Evolutionary conservation across 2,329 filamentous ascomycete species (phyloP), one percentile per base, ranked within the genome.

Genomic region (Epichloe aotearoae): DNA sequence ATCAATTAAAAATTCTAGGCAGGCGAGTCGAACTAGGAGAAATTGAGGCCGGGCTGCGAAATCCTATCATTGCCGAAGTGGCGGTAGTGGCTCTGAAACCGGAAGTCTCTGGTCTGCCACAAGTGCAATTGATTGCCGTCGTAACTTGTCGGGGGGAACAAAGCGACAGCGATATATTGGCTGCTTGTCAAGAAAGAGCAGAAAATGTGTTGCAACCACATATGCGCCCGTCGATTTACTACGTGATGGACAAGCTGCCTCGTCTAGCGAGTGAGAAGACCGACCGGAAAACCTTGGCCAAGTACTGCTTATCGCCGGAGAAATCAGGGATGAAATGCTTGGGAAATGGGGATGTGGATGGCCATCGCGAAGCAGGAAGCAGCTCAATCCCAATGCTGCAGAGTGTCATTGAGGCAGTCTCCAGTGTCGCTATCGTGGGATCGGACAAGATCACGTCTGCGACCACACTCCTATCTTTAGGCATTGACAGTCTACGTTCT

Each of bases 1-100:
- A 84, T 53, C 84, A 89, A 64, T 73, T 88, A 51, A 91, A 90
- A 62, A 73, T 91, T 14, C 75, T 84, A 36, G 86, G 86, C 0
- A 82, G 88, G 55, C 72, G 83, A 47, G 79, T 91, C 38, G 85
- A 90, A 60, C 73, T 90, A 11, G 79, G 79, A 1, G 86, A 90
- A 61, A 83, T 93, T 50, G 82, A 51, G 43, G 38, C 37, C 15
- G 49, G 39, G 12, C 37, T 51, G n/a, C 37, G 36, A 79, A 52
- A 40, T 47, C 53, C 19, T 42, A 11, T 42, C n/a, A 12, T 42
- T 14, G 40, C 1, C 20, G 20, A 8, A 52, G 53, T 10, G 52
- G 40, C 40, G 5, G 40, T 5, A 23, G 40, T 42, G 40, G 40
- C 19, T 12, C 40, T 42, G 40, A 42, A 42, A 42, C 19, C 40